Conservation (phyloP, 2,329 filamentous ascomycete species). For the Nemania bipapillata region DNA sequence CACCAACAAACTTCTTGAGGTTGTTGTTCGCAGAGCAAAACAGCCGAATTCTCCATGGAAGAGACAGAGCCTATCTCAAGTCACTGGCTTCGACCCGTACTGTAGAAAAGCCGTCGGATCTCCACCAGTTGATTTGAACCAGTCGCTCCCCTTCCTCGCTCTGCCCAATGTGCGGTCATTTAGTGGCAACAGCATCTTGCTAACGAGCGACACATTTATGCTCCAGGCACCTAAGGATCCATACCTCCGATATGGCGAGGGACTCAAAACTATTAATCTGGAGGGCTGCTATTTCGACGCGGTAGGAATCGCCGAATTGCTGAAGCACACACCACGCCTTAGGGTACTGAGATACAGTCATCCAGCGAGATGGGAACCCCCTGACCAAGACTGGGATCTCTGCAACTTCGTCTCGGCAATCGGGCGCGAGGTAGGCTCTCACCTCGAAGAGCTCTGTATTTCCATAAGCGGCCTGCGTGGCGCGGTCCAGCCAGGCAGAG, state of each 20-base stretch:
- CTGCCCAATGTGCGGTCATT: background rate
- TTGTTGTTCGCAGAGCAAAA: background rate
- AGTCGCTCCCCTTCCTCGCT: conserved; percentile 3
- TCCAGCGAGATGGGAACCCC: background rate
- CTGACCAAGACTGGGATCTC: background rate
- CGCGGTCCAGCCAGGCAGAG: background rate
- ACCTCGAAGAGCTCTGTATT: background rate
- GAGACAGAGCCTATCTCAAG: background rate
- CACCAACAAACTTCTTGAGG: background rate
- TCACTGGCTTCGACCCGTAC: background rate
- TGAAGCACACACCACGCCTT: background rate
- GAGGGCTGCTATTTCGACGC: background rate
- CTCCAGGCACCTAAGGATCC: background rate
- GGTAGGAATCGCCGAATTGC: background rate
- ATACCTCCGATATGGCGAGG: background rate
- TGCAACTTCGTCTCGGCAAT: background rate
- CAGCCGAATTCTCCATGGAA: background rate
- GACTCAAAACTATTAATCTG: background rate
- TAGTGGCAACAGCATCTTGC: background rate
- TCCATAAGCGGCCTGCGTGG: too few species aligned
- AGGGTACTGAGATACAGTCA: background rate
- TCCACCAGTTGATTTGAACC: background rate
- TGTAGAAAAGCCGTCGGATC: background rate
- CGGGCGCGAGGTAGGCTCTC: background rate
- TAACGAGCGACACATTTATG: background rate